A percentile compares a stretch with the other conserved stretches of the same genome.
phyloP scores from a whole-genome alignment of 257 asterid species.

The Phtheirospermum japonicum region DNA sequence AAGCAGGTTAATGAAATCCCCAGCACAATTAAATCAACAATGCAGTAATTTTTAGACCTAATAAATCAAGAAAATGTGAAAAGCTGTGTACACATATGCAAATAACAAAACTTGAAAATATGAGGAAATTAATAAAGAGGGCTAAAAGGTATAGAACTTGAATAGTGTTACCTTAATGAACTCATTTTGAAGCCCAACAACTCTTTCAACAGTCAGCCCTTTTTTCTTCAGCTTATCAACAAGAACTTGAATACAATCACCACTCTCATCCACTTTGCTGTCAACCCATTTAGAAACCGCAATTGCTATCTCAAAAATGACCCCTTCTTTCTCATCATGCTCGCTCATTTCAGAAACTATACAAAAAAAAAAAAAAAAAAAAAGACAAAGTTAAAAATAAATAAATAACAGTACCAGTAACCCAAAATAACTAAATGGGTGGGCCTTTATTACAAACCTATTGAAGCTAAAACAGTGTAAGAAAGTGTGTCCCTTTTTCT shows the following conservation, averaged over 20 bases:
- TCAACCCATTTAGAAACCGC: too few species aligned
- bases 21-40: too few species aligned
- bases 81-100: neutral
- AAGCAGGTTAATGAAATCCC: too few species aligned
- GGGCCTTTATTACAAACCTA: too few species aligned
- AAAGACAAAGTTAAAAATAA: neutral
- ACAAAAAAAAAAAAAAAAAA: conserved; percentile 18
- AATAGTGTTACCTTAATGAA: too few species aligned
- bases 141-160: neutral
- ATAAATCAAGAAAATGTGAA: conserved; percentile 1
- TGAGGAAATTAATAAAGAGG: neutral
- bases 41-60: neutral
- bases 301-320: too few species aligned
- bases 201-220: conserved; percentile 75
- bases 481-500: too few species aligned
- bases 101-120: neutral
- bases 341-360: too few species aligned
- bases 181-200: conserved; percentile 75
- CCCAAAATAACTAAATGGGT: conserved; percentile 26
- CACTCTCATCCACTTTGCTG: conserved; percentile 32
- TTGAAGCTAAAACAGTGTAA: too few species aligned
- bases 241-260: conserved; percentile 63
- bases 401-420: conserved; percentile 15
- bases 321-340: too few species aligned
- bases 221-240: conserved; percentile 51